A percentile compares a stretch with the other conserved stretches of the same genome.
These are phyloP conservation scores for Penicillium pulvis DNA, from an alignment of 495 filamentous ascomycete genomes.

Conservation along the genomic window DNA sequence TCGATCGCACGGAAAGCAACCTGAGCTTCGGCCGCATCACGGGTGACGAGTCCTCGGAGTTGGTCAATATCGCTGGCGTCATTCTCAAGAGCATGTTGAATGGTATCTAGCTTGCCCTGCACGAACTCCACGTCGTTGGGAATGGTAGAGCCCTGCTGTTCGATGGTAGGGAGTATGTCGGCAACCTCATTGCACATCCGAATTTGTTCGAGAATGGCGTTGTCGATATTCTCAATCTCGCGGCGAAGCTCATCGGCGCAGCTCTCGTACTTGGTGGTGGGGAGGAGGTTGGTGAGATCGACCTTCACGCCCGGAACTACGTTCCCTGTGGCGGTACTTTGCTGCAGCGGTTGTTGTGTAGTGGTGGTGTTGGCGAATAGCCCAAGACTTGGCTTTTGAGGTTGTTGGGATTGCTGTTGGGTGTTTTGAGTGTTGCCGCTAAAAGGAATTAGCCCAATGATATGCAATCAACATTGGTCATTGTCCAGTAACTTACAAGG, in stretches of 20 bases:
- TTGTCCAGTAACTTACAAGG: slow-evolving; percentile 51
- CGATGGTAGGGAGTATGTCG: slow-evolving; percentile 59
- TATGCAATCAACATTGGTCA: background rate
- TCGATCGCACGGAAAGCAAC: slow-evolving; percentile 75
- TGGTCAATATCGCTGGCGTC: slow-evolving; percentile 72
- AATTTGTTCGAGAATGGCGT: slow-evolving; percentile 70
- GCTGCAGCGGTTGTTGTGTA: slow-evolving; percentile 49
- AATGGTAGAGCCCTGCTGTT: slow-evolving; percentile 62
- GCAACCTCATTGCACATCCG: slow-evolving; percentile 49
- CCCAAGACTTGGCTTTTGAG: slow-evolving; percentile 42
- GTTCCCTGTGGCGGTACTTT: slow-evolving; percentile 44
- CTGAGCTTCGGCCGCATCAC: slow-evolving; percentile 70
- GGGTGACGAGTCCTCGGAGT: slow-evolving; percentile 61
- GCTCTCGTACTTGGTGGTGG: slow-evolving; percentile 89
- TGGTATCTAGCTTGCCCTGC: slow-evolving; percentile 67
- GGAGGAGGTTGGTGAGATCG: slow-evolving; percentile 71
- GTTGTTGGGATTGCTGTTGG: slow-evolving; percentile 37
- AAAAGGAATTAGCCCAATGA: background rate
- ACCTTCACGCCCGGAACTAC: slow-evolving; percentile 71
- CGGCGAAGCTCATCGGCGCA: slow-evolving; percentile 80
- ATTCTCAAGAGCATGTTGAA: slow-evolving; percentile 69
- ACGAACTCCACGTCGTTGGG: slow-evolving; percentile 77
- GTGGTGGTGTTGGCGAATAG: slow-evolving; percentile 41
- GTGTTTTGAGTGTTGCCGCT: slow-evolving; percentile 6
- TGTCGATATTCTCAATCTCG: slow-evolving; percentile 73